Percentiles rank a stretch among this genome's conserved stretches.
phyloP scores from a whole-genome alignment of 1,284 basidiomycete genomes.

The Pseudozyma thailandica region DNA sequence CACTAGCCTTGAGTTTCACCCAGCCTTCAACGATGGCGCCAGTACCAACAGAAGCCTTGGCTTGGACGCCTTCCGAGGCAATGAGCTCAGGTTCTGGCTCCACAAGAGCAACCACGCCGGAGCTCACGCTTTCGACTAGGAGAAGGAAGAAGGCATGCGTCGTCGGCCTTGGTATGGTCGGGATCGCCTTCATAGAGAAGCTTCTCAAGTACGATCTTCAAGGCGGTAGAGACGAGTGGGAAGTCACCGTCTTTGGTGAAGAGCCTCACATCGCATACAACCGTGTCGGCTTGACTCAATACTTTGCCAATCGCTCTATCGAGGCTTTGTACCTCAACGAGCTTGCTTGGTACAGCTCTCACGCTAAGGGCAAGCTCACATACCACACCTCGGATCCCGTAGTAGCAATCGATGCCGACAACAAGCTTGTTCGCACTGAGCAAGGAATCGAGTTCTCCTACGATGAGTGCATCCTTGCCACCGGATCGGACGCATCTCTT shows the following conservation, averaged over 20 bases:
- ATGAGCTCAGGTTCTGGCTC: constrained; percentile 31
- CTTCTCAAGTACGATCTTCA: constrained; percentile 56
- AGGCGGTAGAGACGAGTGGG: constrained; percentile 52
- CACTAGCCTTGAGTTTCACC: too few species aligned
- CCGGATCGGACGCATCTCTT: constrained; percentile 77
- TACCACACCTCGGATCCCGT: constrained; percentile 69
- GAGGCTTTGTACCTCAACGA: constrained; percentile 77
- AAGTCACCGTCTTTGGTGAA: constrained; percentile 72
- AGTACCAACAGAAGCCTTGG: constrained; percentile 29
- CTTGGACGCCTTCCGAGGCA: constrained; percentile 9
- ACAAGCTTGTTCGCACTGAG: constrained; percentile 72
- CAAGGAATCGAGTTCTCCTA: constrained; percentile 73
- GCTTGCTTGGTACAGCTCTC: constrained; percentile 73
- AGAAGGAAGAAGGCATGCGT: constrained; percentile 70
- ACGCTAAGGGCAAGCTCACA: constrained; percentile 61
- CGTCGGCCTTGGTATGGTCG: constrained; percentile 78
- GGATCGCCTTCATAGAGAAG: constrained; percentile 72
- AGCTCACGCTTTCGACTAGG: constrained; percentile 23
- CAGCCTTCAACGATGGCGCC: constrained; percentile 28
- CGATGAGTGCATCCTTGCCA: constrained; percentile 74
- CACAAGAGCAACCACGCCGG: constrained; percentile 38
- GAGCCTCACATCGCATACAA: constrained; percentile 75
- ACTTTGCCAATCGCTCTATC: constrained; percentile 76
- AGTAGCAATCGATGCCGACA: constrained; percentile 70
- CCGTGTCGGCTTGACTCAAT: constrained; percentile 75